Percentiles rank a stretch among this genome's conserved stretches.
Evolutionary conservation across 1,139 yeast genomes (phyloP).

Genomic region (Zygosaccharomyces pseudobailii): DNA sequence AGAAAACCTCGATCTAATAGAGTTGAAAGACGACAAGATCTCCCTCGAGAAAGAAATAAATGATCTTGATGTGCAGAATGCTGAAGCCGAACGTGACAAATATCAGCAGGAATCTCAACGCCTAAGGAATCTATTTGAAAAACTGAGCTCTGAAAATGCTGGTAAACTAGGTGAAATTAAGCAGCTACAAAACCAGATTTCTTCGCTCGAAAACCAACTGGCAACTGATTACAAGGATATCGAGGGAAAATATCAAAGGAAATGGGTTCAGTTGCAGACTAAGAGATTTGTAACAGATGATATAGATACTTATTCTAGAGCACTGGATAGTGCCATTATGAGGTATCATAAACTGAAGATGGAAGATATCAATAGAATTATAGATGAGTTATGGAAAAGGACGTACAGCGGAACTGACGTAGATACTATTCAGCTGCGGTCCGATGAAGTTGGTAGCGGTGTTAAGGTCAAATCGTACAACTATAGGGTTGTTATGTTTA

Average conservation of each 20-base stretch:
- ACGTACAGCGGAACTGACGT: constrained; percentile 96
- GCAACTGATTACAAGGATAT: constrained; percentile 67
- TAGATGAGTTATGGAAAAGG: constrained; percentile 88
- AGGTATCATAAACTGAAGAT: constrained; percentile 85
- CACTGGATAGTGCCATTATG: constrained; percentile 91
- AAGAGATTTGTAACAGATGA: constrained; percentile 79
- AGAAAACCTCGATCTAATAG: constrained; percentile 51
- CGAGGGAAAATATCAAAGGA: constrained; percentile 57
- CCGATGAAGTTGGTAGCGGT: constrained; percentile 58
- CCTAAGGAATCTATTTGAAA: constrained; percentile 53
- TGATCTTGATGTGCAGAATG: constrained; percentile 51
- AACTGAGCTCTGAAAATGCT: constrained; percentile 63
- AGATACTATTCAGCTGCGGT: constrained; percentile 79
- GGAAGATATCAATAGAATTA: constrained; percentile 83
- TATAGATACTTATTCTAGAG: constrained; percentile 73
- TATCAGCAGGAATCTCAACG: constrained; percentile 56
- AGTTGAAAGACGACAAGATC: constrained; percentile 37
- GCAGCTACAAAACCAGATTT: constrained; percentile 73
- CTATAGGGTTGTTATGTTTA: constrained; percentile 92
- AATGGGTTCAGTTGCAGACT: constrained; percentile 74
- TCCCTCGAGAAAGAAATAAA: constrained; percentile 38
- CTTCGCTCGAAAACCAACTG: constrained; percentile 52
- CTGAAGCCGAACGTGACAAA: constrained; percentile 56
- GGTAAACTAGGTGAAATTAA: constrained; percentile 80
- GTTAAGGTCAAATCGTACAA: constrained; percentile 74